Evolutionary conservation across 495 filamentous ascomycete species (phyloP).

Genomic region (Viridothelium virens): DNA sequence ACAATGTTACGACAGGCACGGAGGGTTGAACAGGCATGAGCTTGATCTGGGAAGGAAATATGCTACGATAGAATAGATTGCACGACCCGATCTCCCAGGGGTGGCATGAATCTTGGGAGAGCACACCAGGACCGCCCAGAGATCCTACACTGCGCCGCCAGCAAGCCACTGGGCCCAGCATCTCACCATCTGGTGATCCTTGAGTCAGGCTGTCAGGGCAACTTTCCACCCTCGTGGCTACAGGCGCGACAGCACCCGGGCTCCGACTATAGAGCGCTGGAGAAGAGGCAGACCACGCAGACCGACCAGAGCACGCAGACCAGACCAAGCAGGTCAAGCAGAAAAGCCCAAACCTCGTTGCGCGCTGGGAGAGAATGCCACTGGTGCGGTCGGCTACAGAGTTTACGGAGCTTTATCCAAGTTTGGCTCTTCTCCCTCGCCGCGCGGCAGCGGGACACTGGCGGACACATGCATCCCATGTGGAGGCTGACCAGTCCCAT

Average conservation of each 20-base stretch:
- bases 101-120: neutral
- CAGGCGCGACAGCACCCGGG: too few relatives aligned
- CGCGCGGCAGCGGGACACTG: neutral
- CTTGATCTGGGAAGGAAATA: neutral
- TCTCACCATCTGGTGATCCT: conserved; percentile 5
- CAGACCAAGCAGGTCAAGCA: too few relatives aligned
- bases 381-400: neutral
- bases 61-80: neutral
- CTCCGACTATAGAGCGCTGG: too few relatives aligned
- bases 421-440: neutral
- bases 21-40: too few relatives aligned
- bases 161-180: neutral
- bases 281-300: too few relatives aligned
- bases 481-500: too few relatives aligned
- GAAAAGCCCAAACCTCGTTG: neutral
- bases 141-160: neutral
- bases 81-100: neutral
- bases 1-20: too few relatives aligned
- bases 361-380: neutral
- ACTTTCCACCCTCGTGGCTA: too few relatives aligned
- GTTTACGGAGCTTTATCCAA: neutral
- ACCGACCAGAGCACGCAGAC: too few relatives aligned
- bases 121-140: neutral
- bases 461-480: conserved; percentile 4
- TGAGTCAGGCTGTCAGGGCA: too few relatives aligned